Evolutionary conservation across 108 stramenopile genomes (phyloP).

Genomic region (Parietichytrium sp.): DNA sequence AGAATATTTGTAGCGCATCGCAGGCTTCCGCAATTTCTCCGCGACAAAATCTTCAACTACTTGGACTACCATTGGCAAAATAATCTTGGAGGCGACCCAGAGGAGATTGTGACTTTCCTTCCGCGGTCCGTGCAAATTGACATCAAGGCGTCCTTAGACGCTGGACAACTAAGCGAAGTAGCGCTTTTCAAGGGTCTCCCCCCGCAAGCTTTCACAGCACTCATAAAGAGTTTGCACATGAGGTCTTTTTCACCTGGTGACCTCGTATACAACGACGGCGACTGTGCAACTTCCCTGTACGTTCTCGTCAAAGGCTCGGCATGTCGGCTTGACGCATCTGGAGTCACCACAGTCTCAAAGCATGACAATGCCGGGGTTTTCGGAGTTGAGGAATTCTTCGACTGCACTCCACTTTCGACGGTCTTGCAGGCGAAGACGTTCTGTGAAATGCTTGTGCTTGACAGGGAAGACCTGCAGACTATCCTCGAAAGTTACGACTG

Average conservation of each 20-base stretch:
- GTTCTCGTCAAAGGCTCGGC: not conserved
- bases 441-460: conserved; percentile 3
- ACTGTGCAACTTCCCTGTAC: not conserved
- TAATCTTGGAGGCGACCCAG: not conserved
- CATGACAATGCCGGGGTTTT: not conserved
- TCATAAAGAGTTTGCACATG: not conserved
- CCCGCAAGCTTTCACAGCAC: not conserved
- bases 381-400: conserved; percentile 26
- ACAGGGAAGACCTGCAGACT: not conserved
- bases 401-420: not conserved
- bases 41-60: not conserved
- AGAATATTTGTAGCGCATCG: not conserved
- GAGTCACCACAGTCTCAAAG: not conserved
- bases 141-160: not conserved
- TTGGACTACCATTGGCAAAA: not conserved
- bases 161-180: not conserved
- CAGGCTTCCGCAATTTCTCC: not conserved
- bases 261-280: not conserved
- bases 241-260: not conserved
- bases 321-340: not conserved
- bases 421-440: not conserved
- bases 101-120: conserved; percentile 2
- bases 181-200: conserved; percentile 2
- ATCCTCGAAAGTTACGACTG: not conserved
- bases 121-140: not conserved